Evolutionary conservation across 257 asterid species (phyloP).

Genomic region (Euphrasia confusa): DNA sequence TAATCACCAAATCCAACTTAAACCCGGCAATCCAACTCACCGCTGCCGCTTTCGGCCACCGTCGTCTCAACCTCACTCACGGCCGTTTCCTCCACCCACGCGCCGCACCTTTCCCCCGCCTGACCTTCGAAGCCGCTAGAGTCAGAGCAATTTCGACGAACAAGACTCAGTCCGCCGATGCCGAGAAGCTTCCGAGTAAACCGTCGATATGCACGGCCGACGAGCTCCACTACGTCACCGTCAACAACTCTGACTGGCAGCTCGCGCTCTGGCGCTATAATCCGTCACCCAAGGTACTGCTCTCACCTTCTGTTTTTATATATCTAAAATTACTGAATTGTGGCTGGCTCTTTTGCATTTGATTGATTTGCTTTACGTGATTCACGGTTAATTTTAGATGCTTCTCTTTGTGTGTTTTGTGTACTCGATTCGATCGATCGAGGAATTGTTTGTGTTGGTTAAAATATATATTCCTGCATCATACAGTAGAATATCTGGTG

Average conservation of each 20-base stretch:
- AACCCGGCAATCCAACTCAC: conserved; percentile 67
- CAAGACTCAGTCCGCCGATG: conserved; percentile 26
- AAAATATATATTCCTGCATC: not conserved
- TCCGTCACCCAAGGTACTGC: conserved; percentile 71
- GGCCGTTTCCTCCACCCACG: conserved; percentile 31
- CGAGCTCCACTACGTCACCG: conserved; percentile 85
- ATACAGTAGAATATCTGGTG: not conserved
- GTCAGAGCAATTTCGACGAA: conserved; percentile 48
- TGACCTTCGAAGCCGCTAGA: conserved; percentile 20
- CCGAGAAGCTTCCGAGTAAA: conserved; percentile 40
- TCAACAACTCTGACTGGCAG: conserved; percentile 60
- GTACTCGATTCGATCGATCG: not conserved
- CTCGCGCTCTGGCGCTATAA: conserved; percentile 95
- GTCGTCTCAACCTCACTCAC: conserved; percentile 25
- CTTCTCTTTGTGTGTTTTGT: not conserved
- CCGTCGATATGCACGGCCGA: conserved; percentile 92
- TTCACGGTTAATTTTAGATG: conserved; percentile 14
- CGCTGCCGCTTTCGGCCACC: conserved; percentile 39
- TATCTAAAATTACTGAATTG: not conserved
- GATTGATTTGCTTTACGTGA: conserved; percentile 9
- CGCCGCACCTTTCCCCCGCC: conserved; percentile 42
- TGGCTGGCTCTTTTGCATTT: conserved; percentile 8
- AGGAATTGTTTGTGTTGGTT: not conserved
- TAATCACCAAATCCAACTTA: conserved; percentile 45
- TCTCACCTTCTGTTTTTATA: not conserved